Percentiles rank a stretch among this genome's conserved stretches.
Conservation (phyloP, 2,329 filamentous ascomycete genomes). For the Penicillium sp. region DNA sequence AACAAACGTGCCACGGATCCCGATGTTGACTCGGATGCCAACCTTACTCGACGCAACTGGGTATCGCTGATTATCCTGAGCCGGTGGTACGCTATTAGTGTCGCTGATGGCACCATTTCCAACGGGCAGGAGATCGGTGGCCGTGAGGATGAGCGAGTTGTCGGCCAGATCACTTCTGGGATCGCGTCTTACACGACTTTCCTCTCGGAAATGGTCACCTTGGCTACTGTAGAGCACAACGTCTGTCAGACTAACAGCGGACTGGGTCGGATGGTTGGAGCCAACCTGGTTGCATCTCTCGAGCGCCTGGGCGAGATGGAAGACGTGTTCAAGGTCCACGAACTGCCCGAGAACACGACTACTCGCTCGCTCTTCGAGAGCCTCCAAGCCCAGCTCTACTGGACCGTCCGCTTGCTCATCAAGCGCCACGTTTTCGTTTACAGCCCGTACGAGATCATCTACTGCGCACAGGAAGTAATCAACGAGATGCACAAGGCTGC, state of each 20-base stretch:
- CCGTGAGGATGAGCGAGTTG: slow-evolving; percentile 39
- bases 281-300: slow-evolving; percentile 36
- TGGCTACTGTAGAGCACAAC: slow-evolving; percentile 35
- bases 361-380: slow-evolving; percentile 34
- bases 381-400: slow-evolving; percentile 43
- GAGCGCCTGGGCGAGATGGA: slow-evolving; percentile 40
- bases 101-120: slow-evolving; percentile 40
- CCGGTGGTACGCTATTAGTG: slow-evolving; percentile 44
- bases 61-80: slow-evolving; percentile 39
- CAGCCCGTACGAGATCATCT: slow-evolving; percentile 43
- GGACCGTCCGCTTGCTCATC: slow-evolving; percentile 42
- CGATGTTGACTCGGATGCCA: slow-evolving; percentile 42
- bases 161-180: slow-evolving; percentile 36
- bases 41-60: slow-evolving; percentile 42
- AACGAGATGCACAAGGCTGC: slow-evolving; percentile 40
- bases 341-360: slow-evolving; percentile 25
- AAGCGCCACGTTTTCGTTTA: slow-evolving; percentile 45
- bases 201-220: slow-evolving; percentile 35
- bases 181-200: slow-evolving; percentile 41
- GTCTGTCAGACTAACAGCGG: slow-evolving; percentile 38
- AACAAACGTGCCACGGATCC: slow-evolving; percentile 33
- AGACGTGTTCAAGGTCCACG: slow-evolving; percentile 31
- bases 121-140: slow-evolving; percentile 39
- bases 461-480: slow-evolving; percentile 40
- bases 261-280: slow-evolving; percentile 36